Evolutionary conservation across 495 filamentous ascomycete genomes (phyloP).

Genomic region (Tuber umbilicatum): DNA sequence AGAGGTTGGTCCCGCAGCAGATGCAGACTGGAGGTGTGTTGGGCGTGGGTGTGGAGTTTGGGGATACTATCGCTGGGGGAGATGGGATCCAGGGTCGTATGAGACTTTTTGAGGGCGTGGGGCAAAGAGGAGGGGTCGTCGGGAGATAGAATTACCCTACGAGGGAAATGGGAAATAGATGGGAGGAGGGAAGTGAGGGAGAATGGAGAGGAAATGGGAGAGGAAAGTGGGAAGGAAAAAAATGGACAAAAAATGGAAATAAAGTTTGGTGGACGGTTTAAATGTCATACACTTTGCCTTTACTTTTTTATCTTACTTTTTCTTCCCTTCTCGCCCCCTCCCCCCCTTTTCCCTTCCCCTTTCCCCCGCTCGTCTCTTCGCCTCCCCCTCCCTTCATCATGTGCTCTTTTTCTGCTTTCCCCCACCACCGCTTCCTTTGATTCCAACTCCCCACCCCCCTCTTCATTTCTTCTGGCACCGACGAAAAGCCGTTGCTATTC

Average conservation of each 20-base stretch:
- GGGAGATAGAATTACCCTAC: constrained; percentile 19
- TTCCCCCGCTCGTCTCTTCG: background rate
- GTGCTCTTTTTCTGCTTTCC: background rate
- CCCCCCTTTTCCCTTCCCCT: background rate
- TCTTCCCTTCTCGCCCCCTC: background rate
- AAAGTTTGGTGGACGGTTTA: constrained; percentile 17
- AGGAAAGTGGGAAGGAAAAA: constrained; percentile 27
- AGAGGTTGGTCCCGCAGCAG: constrained; percentile 35
- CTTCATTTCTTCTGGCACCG: background rate
- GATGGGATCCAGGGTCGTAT: constrained; percentile 36
- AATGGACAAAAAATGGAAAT: constrained; percentile 14
- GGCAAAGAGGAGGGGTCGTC: constrained; percentile 34
- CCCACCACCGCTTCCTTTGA: background rate
- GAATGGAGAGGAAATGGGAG: constrained; percentile 11
- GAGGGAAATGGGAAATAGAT: constrained; percentile 4
- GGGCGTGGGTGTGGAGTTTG: constrained; percentile 38
- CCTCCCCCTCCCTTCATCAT: background rate
- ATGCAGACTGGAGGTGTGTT: constrained; percentile 41
- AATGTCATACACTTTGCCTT: constrained; percentile 6
- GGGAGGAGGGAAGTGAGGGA: background rate
- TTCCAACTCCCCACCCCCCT: background rate
- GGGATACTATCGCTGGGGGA: constrained; percentile 31
- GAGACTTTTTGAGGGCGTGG: constrained; percentile 39
- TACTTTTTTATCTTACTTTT: constrained; percentile 15
- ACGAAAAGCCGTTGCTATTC: background rate